Conservation (phyloP, 2,329 filamentous ascomycete species). For the Fulvia fulva region DNA sequence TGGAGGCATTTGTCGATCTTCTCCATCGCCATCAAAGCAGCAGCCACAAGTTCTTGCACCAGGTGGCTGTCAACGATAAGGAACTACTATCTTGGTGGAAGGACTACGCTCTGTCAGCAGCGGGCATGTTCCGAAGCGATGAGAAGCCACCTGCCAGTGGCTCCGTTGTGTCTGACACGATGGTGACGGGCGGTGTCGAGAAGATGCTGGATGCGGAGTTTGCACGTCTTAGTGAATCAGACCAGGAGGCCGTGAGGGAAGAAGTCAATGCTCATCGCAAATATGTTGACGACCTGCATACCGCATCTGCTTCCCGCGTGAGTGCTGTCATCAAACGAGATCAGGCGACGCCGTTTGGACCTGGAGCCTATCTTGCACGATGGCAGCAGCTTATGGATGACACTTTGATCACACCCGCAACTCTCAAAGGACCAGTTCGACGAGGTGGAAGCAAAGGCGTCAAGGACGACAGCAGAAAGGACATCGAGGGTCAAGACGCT, state of each 20-base stretch:
- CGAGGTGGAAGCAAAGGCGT: conserved; percentile 34
- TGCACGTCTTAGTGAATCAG: conserved; percentile 44
- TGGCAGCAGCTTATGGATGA: conserved; percentile 70
- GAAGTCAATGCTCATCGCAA: conserved; percentile 57
- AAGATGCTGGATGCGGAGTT: conserved; percentile 41
- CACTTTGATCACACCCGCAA: conserved; percentile 64
- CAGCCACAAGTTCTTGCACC: conserved; percentile 67
- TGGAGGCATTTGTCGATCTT: conserved; percentile 68
- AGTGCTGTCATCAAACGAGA: conserved; percentile 51
- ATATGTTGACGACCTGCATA: conserved; percentile 57
- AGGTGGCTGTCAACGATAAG: conserved; percentile 63
- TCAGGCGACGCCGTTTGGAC: conserved; percentile 52
- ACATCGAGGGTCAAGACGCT: conserved; percentile 31
- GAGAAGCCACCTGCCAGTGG: conserved; percentile 23
- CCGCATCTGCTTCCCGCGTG: conserved; percentile 53
- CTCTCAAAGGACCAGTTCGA: conserved; percentile 50
- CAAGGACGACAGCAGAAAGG: conserved; percentile 35
- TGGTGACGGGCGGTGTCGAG: conserved; percentile 44
- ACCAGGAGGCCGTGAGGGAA: conserved; percentile 45
- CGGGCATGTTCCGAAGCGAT: conserved; percentile 51
- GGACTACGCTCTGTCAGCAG: conserved; percentile 56
- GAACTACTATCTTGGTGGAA: conserved; percentile 60
- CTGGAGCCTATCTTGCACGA: conserved; percentile 66
- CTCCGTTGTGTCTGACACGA: conserved; percentile 24
- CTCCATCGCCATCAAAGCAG: conserved; percentile 61